These are phyloP conservation scores for Wickerhamiella dianesei DNA, from an alignment of 805 yeast species.

Conservation along the genomic window DNA sequence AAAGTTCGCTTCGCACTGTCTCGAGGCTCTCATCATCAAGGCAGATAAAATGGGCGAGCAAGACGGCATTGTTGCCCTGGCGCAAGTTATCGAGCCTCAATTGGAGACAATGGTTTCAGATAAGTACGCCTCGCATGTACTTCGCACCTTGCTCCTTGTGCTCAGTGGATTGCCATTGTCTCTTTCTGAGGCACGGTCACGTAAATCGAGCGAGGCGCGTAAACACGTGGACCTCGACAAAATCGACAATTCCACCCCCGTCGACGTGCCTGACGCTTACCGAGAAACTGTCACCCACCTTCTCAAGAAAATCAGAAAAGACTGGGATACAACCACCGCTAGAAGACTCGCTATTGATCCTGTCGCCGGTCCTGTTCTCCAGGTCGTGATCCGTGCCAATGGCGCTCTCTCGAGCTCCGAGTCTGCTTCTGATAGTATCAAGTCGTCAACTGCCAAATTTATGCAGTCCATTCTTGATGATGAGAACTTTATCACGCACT, in stretches of 20 bases:
- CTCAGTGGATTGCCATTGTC: slow-evolving; percentile 60
- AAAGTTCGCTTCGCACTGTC: slow-evolving; percentile 85
- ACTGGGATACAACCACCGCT: slow-evolving; percentile 29
- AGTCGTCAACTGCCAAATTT: slow-evolving; percentile 7
- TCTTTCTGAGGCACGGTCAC: slow-evolving; percentile 57
- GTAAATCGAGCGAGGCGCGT: slow-evolving; percentile 64
- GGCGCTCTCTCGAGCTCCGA: background rate
- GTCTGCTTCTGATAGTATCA: background rate
- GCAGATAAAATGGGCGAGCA: slow-evolving; percentile 61
- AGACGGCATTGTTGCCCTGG: slow-evolving; percentile 50
- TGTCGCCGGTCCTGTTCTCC: slow-evolving; percentile 71
- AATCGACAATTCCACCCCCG: slow-evolving; percentile 23
- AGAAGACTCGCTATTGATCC: slow-evolving; percentile 69
- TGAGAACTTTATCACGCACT: slow-evolving; percentile 65
- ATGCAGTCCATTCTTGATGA: slow-evolving; percentile 9
- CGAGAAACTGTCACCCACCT: slow-evolving; percentile 28
- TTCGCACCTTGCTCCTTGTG: slow-evolving; percentile 57
- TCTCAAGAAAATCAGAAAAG: slow-evolving; percentile 22
- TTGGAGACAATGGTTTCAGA: slow-evolving; percentile 49
- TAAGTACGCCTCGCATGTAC: slow-evolving; percentile 78
- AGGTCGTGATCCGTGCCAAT: slow-evolving; percentile 11
- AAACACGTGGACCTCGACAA: slow-evolving; percentile 39
- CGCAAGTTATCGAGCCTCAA: slow-evolving; percentile 52
- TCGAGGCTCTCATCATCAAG: slow-evolving; percentile 71
- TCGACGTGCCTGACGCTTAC: slow-evolving; percentile 42